Evolutionary conservation across 2,329 filamentous ascomycete species (phyloP).

Genomic region (Clonostachys rosea): DNA sequence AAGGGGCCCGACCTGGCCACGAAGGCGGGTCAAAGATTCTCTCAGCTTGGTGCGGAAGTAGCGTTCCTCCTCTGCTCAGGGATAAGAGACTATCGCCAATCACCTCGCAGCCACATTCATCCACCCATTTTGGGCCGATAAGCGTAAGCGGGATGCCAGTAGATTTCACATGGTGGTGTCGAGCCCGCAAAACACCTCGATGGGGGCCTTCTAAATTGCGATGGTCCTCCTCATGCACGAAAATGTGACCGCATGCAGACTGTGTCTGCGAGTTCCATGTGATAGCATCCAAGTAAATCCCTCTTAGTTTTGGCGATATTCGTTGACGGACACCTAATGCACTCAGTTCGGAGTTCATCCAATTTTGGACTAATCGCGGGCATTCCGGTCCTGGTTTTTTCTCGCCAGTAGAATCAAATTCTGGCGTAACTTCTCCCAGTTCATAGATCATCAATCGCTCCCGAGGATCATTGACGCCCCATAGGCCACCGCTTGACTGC

Average conservation of each 20-base stretch:
- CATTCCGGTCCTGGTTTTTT: constrained; percentile 22
- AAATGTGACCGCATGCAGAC: constrained; percentile 30
- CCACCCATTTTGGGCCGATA: constrained; percentile 42
- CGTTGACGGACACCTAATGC: constrained; percentile 49
- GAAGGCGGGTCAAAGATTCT: not conserved
- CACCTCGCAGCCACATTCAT: constrained; percentile 29
- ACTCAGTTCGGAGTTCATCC: constrained; percentile 45
- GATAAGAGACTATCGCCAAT: constrained; percentile 34
- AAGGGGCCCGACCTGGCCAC: constrained; percentile 24
- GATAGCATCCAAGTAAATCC: constrained; percentile 40
- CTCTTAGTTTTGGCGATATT: constrained; percentile 41
- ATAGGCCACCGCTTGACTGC: constrained; percentile 52
- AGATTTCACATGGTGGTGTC: constrained; percentile 37
- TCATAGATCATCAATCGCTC: constrained; percentile 58
- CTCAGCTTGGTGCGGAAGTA: constrained; percentile 1
- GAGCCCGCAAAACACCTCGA: constrained; percentile 28
- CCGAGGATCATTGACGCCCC: constrained; percentile 50
- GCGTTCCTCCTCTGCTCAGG: constrained; percentile 25
- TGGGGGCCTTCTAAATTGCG: constrained; percentile 42
- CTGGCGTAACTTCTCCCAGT: constrained; percentile 45
- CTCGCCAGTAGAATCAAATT: constrained; percentile 37
- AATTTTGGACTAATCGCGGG: constrained; percentile 40
- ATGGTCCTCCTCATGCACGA: constrained; percentile 52
- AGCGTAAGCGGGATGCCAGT: constrained; percentile 49
- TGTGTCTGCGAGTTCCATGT: constrained; percentile 25